These are phyloP conservation scores for Urochloa ruziziensis DNA, from an alignment of 176 grass and related monocot species.

Conservation along the genomic window DNA sequence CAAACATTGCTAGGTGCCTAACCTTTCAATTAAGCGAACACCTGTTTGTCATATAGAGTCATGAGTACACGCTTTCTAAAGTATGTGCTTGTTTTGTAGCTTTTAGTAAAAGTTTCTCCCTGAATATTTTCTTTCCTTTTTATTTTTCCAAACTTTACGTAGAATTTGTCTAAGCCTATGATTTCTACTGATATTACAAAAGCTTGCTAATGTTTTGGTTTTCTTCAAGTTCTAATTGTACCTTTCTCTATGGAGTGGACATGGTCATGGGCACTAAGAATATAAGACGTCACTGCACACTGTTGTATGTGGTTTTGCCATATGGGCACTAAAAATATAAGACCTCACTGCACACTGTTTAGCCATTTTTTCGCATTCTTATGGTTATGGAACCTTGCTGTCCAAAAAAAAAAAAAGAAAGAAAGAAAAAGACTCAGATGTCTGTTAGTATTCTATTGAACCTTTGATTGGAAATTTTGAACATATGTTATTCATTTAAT, in stretches of 20 bases:
- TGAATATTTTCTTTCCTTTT: too few relatives aligned
- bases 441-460: neutral
- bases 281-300: too few relatives aligned
- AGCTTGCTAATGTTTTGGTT: neutral
- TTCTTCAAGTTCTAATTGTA: neutral
- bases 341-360: too few relatives aligned
- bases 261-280: neutral
- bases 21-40: neutral
- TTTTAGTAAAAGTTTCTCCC: neutral
- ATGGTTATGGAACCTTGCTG: neutral
- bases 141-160: neutral
- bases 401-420: too few relatives aligned
- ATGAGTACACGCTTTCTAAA: neutral
- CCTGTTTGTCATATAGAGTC: neutral
- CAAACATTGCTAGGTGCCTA: neutral
- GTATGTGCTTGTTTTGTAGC: neutral
- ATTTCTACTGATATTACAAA: neutral
- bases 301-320: neutral
- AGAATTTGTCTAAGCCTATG: neutral
- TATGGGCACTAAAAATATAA: neutral
- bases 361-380: neutral
- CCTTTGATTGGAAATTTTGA: conserved; percentile 1
- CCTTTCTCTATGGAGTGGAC: neutral
- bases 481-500: neutral
- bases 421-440: too few relatives aligned